Conservation (phyloP, 2,329 filamentous ascomycete species). For the Neofusicoccum cordaticola region DNA sequence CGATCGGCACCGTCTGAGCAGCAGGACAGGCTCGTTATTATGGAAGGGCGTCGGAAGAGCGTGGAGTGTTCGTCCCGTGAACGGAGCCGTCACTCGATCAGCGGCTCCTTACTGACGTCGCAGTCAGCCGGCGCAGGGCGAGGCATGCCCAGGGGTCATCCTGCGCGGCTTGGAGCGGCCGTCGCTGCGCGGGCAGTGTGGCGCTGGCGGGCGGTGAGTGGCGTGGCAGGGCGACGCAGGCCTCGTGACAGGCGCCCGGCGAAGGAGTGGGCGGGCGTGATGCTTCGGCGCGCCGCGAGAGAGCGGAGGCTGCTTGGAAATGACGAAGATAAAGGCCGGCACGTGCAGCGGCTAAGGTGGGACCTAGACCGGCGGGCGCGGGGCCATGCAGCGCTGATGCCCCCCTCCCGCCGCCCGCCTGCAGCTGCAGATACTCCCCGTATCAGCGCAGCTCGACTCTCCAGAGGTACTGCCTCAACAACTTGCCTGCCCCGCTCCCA, state of each 20-base stretch:
- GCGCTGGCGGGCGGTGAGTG: slow-evolving; percentile 6
- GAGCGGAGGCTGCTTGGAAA: not conserved
- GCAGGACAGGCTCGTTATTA: not conserved
- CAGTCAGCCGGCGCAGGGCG: slow-evolving; percentile 8
- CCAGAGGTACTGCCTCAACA: slow-evolving; percentile 16
- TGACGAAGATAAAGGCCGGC: slow-evolving; percentile 13
- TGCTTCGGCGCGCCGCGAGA: not conserved
- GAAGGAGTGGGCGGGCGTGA: slow-evolving; percentile 1
- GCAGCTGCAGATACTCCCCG: slow-evolving; percentile 8
- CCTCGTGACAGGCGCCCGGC: slow-evolving; percentile 3
- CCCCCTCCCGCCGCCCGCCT: slow-evolving; percentile 5
- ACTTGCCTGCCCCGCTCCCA: slow-evolving; percentile 10
- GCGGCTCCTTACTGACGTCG: slow-evolving; percentile 3
- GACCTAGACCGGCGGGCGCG: not conserved
- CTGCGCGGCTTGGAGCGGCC: not conserved
- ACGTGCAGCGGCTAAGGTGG: slow-evolving; percentile 9
- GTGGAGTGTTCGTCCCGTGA: not conserved
- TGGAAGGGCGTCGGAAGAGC: slow-evolving; percentile 7
- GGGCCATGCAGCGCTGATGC: slow-evolving; percentile 1
- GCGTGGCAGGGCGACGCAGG: not conserved
- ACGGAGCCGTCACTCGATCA: not conserved
- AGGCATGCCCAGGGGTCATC: slow-evolving; percentile 17
- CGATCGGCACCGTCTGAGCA: not conserved
- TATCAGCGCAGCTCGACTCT: slow-evolving; percentile 9
- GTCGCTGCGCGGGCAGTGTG: not conserved